phyloP scores from a whole-genome alignment of 1,284 basidiomycete species.

The Ganoderma sinense region DNA sequence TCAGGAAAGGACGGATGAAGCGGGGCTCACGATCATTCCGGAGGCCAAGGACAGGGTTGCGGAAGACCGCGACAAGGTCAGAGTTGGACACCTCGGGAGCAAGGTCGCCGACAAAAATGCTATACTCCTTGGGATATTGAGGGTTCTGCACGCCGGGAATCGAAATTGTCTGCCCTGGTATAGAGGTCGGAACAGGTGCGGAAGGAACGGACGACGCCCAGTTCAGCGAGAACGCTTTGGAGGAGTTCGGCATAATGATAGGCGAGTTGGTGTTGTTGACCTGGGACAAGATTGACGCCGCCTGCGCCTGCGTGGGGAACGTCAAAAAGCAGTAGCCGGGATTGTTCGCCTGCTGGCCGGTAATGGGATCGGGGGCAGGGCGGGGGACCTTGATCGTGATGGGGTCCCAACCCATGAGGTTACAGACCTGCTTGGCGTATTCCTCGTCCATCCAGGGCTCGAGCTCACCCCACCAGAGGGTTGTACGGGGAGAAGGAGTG shows the following conservation, averaged over 20 bases:
- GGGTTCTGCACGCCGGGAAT: conserved; percentile 49
- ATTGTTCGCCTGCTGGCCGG: conserved; percentile 76
- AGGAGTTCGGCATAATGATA: conserved; percentile 82
- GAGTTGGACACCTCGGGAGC: conserved; percentile 91
- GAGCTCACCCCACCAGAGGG: conserved; percentile 83
- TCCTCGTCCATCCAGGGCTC: conserved; percentile 95
- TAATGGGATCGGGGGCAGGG: conserved; percentile 62
- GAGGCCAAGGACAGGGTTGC: conserved; percentile 83
- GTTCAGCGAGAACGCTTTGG: conserved; percentile 76
- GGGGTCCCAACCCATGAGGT: conserved; percentile 81
- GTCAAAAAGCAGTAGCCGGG: conserved; percentile 88
- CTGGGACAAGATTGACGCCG: conserved; percentile 75
- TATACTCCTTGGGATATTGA: conserved; percentile 83
- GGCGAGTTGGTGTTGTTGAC: conserved; percentile 58
- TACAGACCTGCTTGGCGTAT: conserved; percentile 84
- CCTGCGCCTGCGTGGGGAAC: conserved; percentile 76
- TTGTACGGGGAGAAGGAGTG: conserved; percentile 37
- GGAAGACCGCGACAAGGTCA: conserved; percentile 88
- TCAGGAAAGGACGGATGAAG: conserved; percentile 85
- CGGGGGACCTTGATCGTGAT: conserved; percentile 75
- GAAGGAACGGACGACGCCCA: conserved; percentile 78
- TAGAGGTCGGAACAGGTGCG: conserved; percentile 47
- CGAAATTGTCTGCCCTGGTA: conserved; percentile 41
- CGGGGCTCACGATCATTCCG: conserved; percentile 83
- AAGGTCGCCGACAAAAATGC: conserved; percentile 91